Percentiles rank a stretch among this genome's conserved stretches.
phyloP scores from a whole-genome alignment of 2,329 filamentous ascomycete genomes.

The Juglanconis sp. region DNA sequence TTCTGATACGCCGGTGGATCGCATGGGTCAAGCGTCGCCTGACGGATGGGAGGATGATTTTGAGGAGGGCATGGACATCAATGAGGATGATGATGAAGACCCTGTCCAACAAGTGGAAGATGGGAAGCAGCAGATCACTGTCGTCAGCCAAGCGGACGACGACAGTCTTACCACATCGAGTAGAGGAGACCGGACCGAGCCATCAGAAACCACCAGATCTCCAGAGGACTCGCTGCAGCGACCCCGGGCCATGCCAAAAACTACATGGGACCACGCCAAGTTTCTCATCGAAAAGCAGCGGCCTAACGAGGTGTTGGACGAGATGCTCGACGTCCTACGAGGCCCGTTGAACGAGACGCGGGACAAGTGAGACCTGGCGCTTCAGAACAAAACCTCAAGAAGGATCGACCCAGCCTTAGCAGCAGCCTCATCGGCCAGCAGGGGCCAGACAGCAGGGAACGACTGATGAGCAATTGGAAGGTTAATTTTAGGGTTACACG shows the following conservation, averaged over 20 bases:
- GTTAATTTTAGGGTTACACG: conserved; percentile 13
- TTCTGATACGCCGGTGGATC: conserved; percentile 6
- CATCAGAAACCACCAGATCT: neutral
- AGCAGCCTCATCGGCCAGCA: neutral
- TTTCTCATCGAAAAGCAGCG: neutral
- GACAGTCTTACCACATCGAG: neutral
- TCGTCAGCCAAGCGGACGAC: conserved; percentile 13
- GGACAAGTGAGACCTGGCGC: neutral
- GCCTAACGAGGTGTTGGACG: neutral
- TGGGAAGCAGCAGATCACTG: neutral
- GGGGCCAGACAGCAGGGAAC: neutral
- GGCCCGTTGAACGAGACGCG: neutral
- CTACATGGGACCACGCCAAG: neutral
- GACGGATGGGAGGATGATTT: conserved; percentile 16
- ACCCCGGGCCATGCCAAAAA: neutral
- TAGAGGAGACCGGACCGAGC: neutral
- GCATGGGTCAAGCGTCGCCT: conserved; percentile 2
- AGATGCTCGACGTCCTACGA: neutral
- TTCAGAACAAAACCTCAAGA: neutral
- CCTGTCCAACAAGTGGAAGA: conserved; percentile 18
- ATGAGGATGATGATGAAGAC: neutral
- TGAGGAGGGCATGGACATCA: neutral
- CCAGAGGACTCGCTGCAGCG: neutral
- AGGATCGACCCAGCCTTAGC: neutral
- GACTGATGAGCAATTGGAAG: neutral